phyloP scores from a whole-genome alignment of 805 yeast genomes.

The Lachancea mirantina region DNA sequence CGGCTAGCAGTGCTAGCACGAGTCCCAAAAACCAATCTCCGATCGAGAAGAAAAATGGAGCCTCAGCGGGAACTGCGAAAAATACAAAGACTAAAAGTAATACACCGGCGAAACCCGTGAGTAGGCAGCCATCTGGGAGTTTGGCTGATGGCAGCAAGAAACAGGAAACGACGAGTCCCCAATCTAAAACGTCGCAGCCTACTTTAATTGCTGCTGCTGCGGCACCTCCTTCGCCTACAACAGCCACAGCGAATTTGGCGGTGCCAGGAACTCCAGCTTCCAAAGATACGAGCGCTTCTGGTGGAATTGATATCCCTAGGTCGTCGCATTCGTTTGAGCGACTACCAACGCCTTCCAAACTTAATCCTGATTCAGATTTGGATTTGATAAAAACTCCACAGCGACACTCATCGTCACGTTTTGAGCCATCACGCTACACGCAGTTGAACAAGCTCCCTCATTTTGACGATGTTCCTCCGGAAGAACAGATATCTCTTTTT shows the following conservation, averaged over 20 bases:
- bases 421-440: slow-evolving; percentile 66
- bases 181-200: slow-evolving; percentile 14
- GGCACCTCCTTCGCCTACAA: slow-evolving; percentile 13
- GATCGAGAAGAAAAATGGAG: slow-evolving; percentile 12
- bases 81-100: slow-evolving; percentile 2
- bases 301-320: slow-evolving; percentile 30
- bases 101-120: slow-evolving; percentile 5
- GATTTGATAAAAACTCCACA: slow-evolving; percentile 82
- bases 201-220: slow-evolving; percentile 25
- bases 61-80: slow-evolving; percentile 5
- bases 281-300: slow-evolving; percentile 20
- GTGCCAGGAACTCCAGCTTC: slow-evolving; percentile 12
- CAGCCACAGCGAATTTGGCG: slow-evolving; percentile 12
- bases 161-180: slow-evolving; percentile 2
- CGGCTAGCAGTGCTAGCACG: slow-evolving; percentile 13
- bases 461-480: slow-evolving; percentile 82
- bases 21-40: slow-evolving; percentile 1
- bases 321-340: slow-evolving; percentile 50
- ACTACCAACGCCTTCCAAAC: slow-evolving; percentile 55
- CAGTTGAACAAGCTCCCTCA: slow-evolving; percentile 71
- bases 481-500: slow-evolving; percentile 66
- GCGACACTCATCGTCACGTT: slow-evolving; percentile 86
- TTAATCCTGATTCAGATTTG: slow-evolving; percentile 50
- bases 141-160: slow-evolving; percentile 4
- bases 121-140: no score